Evolutionary conservation across 140 eudicot species (phyloP).

Genomic region (Senecio squalidus): DNA sequence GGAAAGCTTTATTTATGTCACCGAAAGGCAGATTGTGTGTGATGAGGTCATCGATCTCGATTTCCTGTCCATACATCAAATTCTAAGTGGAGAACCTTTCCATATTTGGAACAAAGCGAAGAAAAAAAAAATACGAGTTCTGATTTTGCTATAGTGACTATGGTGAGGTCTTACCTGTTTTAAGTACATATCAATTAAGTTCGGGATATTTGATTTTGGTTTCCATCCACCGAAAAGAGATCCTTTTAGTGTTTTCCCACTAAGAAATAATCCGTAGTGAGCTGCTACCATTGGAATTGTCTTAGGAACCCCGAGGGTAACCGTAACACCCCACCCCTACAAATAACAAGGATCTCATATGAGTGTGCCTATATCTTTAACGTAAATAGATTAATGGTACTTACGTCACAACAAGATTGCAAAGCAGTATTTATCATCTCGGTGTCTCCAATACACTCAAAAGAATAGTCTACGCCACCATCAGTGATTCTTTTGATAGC

Average conservation of each 20-base stretch:
- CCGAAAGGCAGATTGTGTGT: conserved; percentile 66
- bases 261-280: conserved; percentile 73
- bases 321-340: conserved; percentile 93
- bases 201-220: conserved; percentile 88
- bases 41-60: conserved; percentile 64
- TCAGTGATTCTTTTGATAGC: conserved; percentile 66
- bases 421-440: conserved; percentile 68
- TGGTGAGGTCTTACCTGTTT: conserved; percentile 40
- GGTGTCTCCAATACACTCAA: conserved; percentile 94
- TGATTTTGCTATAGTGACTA: neutral
- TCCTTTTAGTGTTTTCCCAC: conserved; percentile 82
- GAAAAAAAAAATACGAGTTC: neutral
- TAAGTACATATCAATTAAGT: conserved; percentile 70
- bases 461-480: conserved; percentile 96
- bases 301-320: conserved; percentile 95
- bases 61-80: conserved; percentile 52
- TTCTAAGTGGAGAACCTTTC: neutral
- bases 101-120: neutral
- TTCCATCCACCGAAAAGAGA: conserved; percentile 97
- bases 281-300: conserved; percentile 63
- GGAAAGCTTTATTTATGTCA: conserved; percentile 82
- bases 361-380: neutral
- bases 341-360: neutral
- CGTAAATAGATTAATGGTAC: neutral
- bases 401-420: conserved; percentile 86